Percentiles rank a stretch among this genome's conserved stretches.
phyloP scores from a whole-genome alignment of 176 grass and related monocot genomes.

The Aegilops umbellulata region DNA sequence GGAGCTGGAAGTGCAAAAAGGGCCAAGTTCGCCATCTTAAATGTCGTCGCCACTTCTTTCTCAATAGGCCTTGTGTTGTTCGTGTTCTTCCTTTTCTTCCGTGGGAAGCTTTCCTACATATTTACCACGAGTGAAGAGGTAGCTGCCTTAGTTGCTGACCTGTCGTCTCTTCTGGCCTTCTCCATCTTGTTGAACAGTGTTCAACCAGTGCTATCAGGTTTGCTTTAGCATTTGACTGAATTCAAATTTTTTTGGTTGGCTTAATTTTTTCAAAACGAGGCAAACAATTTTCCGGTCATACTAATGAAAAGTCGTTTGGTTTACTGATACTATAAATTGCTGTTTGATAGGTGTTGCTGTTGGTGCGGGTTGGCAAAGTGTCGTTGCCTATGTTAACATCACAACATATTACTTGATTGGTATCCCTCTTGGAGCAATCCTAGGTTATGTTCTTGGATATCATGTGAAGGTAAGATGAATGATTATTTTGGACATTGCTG shows the following conservation, averaged over 20 bases:
- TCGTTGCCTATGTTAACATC: slow-evolving; percentile 85
- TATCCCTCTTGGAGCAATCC: slow-evolving; percentile 65
- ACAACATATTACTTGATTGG: slow-evolving; percentile 81
- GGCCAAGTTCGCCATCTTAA: slow-evolving; percentile 61
- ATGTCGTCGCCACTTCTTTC: slow-evolving; percentile 58
- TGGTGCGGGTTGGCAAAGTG: slow-evolving; percentile 76
- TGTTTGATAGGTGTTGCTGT: slow-evolving; percentile 62
- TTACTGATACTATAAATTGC: background rate
- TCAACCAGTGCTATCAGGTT: slow-evolving; percentile 90
- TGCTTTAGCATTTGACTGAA: background rate
- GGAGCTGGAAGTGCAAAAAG: slow-evolving; percentile 68
- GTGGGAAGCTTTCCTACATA: slow-evolving; percentile 68
- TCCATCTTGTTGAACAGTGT: slow-evolving; percentile 87
- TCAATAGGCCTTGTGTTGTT: slow-evolving; percentile 55
- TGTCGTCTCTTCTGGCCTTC: slow-evolving; percentile 77
- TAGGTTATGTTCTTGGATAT: slow-evolving; percentile 60
- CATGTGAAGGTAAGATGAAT: slow-evolving; percentile 53
- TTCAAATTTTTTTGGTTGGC: background rate
- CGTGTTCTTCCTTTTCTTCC: slow-evolving; percentile 58
- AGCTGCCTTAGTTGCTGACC: slow-evolving; percentile 55
- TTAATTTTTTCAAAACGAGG: background rate
- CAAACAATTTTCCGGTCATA: background rate
- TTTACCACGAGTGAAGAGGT: slow-evolving; percentile 57
- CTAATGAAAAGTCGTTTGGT: too few species aligned
- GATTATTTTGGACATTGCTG: background rate